phyloP scores from a whole-genome alignment of 805 yeast genomes.

The Cyberlindnera veronae region DNA sequence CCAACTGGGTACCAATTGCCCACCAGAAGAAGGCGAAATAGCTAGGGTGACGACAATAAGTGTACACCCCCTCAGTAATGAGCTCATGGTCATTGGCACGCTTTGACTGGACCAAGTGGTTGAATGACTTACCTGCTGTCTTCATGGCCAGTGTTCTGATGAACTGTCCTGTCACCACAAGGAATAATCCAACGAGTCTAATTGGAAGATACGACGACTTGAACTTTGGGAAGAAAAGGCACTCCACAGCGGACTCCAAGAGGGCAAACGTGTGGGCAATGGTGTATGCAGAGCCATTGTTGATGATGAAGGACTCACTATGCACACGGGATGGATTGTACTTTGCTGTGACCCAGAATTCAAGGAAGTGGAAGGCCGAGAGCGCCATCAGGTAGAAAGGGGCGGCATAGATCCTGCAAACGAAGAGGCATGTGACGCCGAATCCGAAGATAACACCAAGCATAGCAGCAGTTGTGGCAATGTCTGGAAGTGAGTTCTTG shows the following conservation, averaged over 20 bases:
- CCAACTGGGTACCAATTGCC: conserved; percentile 82
- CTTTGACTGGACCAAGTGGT: conserved; percentile 65
- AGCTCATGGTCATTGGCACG: conserved; percentile 56
- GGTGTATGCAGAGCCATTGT: conserved; percentile 58
- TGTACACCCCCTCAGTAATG: conserved; percentile 73
- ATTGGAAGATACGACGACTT: conserved; percentile 24
- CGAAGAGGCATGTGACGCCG: conserved; percentile 30
- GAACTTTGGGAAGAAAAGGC: conserved; percentile 36
- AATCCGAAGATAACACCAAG: conserved; percentile 44
- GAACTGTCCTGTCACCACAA: conserved; percentile 59
- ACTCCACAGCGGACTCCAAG: conserved; percentile 45
- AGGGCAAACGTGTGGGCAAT: conserved; percentile 56
- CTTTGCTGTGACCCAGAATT: conserved; percentile 74
- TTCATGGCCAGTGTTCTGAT: conserved; percentile 78
- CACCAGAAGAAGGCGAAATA: conserved; percentile 91
- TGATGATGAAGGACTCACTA: conserved; percentile 64
- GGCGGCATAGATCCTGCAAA: conserved; percentile 31
- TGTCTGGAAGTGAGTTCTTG: conserved; percentile 40
- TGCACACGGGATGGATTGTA: conserved; percentile 66
- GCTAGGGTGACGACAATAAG: conserved; percentile 75
- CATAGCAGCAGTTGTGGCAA: conserved; percentile 41
- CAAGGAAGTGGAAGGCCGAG: conserved; percentile 72
- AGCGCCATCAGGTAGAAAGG: conserved; percentile 50
- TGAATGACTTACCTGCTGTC: conserved; percentile 82
- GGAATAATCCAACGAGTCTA: conserved; percentile 42